Base-by-base conservation (phyloP, 768 basidiomycete species). In the Suillus americanus region DNA sequence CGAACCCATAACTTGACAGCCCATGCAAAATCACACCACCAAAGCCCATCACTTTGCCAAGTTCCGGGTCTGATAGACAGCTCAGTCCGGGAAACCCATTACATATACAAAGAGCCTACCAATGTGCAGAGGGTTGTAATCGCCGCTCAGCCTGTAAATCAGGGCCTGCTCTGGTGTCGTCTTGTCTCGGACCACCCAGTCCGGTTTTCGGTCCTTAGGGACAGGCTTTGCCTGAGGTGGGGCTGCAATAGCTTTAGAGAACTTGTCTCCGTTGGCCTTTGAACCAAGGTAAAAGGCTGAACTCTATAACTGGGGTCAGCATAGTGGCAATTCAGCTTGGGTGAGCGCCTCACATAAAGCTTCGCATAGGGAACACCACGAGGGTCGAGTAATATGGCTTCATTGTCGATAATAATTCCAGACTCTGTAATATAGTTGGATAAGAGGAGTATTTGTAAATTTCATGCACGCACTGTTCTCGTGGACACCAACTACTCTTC, bases 1-100 rank as follows among this genome's bases (percentile, higher is more conserved):
- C 90, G 72, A 94, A 94, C 12, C 94, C 94, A 72, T 85, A 95
- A 0, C 89, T 86, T 23, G 90, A 88, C 30, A 95, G 82, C 35
- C 94, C 94, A 71, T 96, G 94, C 3, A 95, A 83, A 70, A 96
- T 94, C 43, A 89, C 86, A 56, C 89, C 94, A 3, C 91, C 91
- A 70, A 96, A 95, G 13, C 92, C 92, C 20, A 87, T 81, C 9
- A 80, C 81, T 67, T 86, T 74, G n/a, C 92, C 94, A 45, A 92
- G 86, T 16, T 71, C 74, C 1, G 93, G 91, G 78, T 95, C 93
- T 90, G 72, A 3, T 60, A 28, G 16, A 13, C 63, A 16, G 28
- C 37, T 43, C 25, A 43, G 30, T 30, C 4, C 40, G 3, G 59
- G 3, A 16, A 33, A 66, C 25, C 25, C 6, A 20, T 23, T 13